Conservation (phyloP, 331 rosid genomes). For the Dryas integrifolia region DNA sequence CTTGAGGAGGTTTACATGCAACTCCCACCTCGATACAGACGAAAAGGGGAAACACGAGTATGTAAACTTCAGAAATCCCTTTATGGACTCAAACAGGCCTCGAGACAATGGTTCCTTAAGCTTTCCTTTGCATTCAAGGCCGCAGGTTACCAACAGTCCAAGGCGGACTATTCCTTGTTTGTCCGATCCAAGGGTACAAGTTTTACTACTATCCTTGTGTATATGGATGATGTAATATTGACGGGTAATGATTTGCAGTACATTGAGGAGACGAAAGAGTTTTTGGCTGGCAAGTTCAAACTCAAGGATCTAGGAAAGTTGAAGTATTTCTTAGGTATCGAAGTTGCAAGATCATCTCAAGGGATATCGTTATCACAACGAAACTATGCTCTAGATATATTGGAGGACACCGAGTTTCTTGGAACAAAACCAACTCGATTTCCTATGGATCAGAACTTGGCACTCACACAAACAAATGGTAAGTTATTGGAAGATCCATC, state of each 20-base stretch:
- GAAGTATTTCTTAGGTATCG: neutral
- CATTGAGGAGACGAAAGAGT: neutral
- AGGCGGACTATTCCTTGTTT: neutral
- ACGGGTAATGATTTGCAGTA: neutral
- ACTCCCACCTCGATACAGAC: neutral
- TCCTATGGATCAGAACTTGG: neutral
- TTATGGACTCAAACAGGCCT: neutral
- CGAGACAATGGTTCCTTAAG: neutral
- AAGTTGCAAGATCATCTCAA: neutral
- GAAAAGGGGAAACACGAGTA: neutral
- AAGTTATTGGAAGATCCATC: neutral
- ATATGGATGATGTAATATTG: neutral
- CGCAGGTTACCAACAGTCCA: neutral
- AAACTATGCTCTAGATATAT: neutral
- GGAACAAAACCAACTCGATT: accelerated
- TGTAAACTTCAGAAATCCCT: neutral
- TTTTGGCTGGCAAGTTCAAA: neutral
- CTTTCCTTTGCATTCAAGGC: neutral
- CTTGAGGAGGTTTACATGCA: too few relatives aligned
- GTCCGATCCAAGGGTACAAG: too few relatives aligned
- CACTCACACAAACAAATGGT: neutral
- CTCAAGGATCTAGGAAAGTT: neutral
- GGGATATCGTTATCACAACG: neutral
- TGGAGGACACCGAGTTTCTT: neutral
- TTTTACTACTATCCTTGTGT: neutral